Conservation (phyloP, 23 red algal genomes). For the Gracilariopsis chorda region DNA sequence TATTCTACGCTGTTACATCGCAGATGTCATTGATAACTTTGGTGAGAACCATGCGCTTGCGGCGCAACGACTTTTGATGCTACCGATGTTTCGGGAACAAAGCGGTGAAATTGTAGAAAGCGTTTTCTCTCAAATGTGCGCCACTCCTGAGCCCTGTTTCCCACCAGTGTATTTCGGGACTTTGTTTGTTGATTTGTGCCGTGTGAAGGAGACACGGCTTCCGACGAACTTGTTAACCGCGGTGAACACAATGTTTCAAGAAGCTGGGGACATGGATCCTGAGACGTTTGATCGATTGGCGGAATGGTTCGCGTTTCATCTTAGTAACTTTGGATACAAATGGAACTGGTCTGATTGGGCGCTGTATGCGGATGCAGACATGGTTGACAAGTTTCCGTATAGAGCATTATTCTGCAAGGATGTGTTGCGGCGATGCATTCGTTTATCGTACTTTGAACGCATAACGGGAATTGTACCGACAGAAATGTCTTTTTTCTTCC, state of each 20-base stretch:
- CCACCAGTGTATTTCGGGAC: slow-evolving; percentile 82
- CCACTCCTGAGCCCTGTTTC: slow-evolving; percentile 51
- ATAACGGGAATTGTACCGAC: slow-evolving; percentile 61
- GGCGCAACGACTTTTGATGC: slow-evolving; percentile 44
- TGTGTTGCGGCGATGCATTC: slow-evolving; percentile 61
- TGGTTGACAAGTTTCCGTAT: slow-evolving; percentile 71
- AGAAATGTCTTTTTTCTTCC: slow-evolving; percentile 66
- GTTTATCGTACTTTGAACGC: slow-evolving; percentile 77
- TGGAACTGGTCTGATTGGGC: slow-evolving; percentile 98
- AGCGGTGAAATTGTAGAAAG: slow-evolving; percentile 72
- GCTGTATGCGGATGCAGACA: slow-evolving; percentile 57
- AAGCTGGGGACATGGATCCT: slow-evolving; percentile 62
- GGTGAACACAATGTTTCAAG: slow-evolving; percentile 77
- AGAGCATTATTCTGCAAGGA: slow-evolving; percentile 81
- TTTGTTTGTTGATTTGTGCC: slow-evolving; percentile 93
- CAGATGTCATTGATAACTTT: slow-evolving; percentile 82
- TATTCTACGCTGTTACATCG: slow-evolving; percentile 46
- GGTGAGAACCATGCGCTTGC: slow-evolving; percentile 40
- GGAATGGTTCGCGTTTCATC: slow-evolving; percentile 95
- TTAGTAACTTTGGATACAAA: slow-evolving; percentile 92
- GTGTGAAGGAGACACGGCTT: slow-evolving; percentile 75
- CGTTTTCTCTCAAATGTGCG: slow-evolving; percentile 74
- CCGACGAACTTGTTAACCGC: slow-evolving; percentile 81
- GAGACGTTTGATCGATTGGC: slow-evolving; percentile 87
- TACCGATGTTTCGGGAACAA: slow-evolving; percentile 53